These are phyloP conservation scores for Saccharomycopsis lassenensis DNA, from an alignment of 805 yeast genomes.

Conservation along the genomic window DNA sequence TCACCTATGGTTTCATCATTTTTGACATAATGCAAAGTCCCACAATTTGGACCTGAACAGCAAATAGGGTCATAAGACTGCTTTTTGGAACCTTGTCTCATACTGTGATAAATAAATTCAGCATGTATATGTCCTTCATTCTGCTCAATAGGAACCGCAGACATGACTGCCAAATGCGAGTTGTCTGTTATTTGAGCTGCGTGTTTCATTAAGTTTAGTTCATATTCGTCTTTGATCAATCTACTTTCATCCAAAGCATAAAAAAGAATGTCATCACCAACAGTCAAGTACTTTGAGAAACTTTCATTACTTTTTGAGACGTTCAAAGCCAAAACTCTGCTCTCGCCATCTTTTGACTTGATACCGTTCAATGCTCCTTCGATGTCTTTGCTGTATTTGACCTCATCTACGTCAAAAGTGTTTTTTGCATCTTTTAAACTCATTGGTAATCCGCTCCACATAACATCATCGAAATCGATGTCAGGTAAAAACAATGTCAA, in stretches of 20 bases:
- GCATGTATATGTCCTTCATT: constrained; percentile 93
- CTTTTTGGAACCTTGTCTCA: constrained; percentile 85
- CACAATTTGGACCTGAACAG: constrained; percentile 85
- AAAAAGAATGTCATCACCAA: constrained; percentile 39
- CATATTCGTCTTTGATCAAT: constrained; percentile 73
- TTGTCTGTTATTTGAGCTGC: constrained; percentile 83
- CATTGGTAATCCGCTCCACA: constrained; percentile 94
- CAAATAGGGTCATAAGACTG: constrained; percentile 93
- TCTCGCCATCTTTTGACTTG: constrained; percentile 22
- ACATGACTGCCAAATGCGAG: constrained; percentile 86
- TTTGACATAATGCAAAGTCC: constrained; percentile 81
- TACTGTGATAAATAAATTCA: constrained; percentile 85
- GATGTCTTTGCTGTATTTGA: constrained; percentile 48
- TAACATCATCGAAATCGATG: constrained; percentile 76
- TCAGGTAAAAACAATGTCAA: constrained; percentile 72
- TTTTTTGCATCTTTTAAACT: constrained; percentile 50
- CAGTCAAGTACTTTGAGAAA: constrained; percentile 29
- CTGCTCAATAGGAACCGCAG: constrained; percentile 76
- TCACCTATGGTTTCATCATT: constrained; percentile 56
- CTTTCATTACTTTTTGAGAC: constrained; percentile 33
- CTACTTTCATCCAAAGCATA: constrained; percentile 84
- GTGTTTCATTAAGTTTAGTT: constrained; percentile 60
- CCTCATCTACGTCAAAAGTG: constrained; percentile 74
- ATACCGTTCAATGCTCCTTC: constrained; percentile 26
- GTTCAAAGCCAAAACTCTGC: constrained; percentile 42